These are phyloP conservation scores for Neurospora crassa DNA, from an alignment of 2,329 filamentous ascomycete species.

Conservation along the genomic window DNA sequence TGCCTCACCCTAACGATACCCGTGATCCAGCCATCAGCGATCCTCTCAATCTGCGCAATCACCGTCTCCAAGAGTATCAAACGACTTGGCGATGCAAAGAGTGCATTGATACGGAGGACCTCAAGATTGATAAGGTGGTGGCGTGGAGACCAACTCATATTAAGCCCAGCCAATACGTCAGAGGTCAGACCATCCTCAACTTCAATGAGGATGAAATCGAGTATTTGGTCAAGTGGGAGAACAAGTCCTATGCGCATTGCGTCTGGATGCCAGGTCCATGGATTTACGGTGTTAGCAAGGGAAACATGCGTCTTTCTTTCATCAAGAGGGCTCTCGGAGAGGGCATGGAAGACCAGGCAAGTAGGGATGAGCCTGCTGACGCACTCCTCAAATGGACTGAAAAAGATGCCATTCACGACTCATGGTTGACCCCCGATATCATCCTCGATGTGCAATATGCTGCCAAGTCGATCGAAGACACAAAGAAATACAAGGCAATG, in stretches of 20 bases:
- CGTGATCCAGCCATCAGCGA: conserved; percentile 28
- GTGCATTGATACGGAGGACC: conserved; percentile 49
- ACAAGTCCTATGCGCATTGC: conserved; percentile 70
- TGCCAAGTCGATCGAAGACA: conserved; percentile 7
- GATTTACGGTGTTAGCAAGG: conserved; percentile 63
- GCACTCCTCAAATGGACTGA: conserved; percentile 55
- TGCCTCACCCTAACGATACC: conserved; percentile 42
- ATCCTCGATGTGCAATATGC: conserved; percentile 57
- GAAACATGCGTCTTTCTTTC: conserved; percentile 64
- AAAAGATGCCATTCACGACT: conserved; percentile 77
- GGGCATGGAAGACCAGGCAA: conserved; percentile 27
- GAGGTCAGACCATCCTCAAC: conserved; percentile 41
- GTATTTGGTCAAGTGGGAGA: conserved; percentile 85
- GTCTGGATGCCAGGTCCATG: conserved; percentile 84
- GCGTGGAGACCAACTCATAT: conserved; percentile 66
- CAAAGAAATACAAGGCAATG: conserved; percentile 40
- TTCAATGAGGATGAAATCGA: conserved; percentile 74
- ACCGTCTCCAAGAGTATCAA: conserved; percentile 63
- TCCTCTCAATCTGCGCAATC: conserved; percentile 41
- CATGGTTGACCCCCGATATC: conserved; percentile 78
- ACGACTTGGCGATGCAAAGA: conserved; percentile 71
- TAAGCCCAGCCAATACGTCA: conserved; percentile 44
- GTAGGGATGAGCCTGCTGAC: conserved; percentile 12
- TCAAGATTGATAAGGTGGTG: conserved; percentile 68
- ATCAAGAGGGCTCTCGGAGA: conserved; percentile 55